Base-by-base conservation (phyloP, 108 stramenopile species). In the Conticribra weissflogii region DNA sequence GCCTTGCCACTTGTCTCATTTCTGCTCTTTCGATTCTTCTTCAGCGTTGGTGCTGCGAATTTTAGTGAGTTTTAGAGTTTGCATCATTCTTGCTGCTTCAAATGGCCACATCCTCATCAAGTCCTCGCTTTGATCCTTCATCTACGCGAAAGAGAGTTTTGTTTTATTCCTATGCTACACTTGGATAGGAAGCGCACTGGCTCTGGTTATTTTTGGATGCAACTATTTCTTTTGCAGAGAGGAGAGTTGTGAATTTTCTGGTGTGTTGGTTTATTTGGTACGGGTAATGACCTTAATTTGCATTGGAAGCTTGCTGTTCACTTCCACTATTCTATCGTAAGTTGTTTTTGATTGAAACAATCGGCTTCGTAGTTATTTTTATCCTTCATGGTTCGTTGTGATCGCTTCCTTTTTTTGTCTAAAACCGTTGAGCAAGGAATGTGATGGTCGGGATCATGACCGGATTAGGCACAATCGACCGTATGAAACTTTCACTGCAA, bases 121-220 rank as follows among this genome's bases (percentile, higher is more conserved):
- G 17, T 5, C 23, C 24, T 18, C 7, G 28, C 9, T 49, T 9
- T 47, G 17, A 1, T 48, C 28, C 1, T 30, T 1, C 28, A 2
- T 63, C 17, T 23, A 46, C 44, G 50, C 33, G 54, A 44, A 49
- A 66, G 74, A 97, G 81, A 87, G 88, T 68, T 98, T 98, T 78
- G 51, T 96, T 44, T 82, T 98, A n/a, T 98, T 98, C 66, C 68
- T 96, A 28, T 46, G 82, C 17, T 98, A 97, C 84, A 90, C 93
- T 3, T 94, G 91, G 87, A 78, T 86, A 4, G 82, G 86, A 41
- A 79, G 85, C 52, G 86, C 86, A 25, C 91, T 92, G 70, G 81
- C 95, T 3, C 66, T 98, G 54, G 50, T 81, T 2, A 88, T 97
- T 49, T 88, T 96, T 67, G 85, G 83, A 21, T 83, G 81, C 74